Conservation (phyloP, 2,329 filamentous ascomycete species). For the Aspergillus arachidicola region DNA sequence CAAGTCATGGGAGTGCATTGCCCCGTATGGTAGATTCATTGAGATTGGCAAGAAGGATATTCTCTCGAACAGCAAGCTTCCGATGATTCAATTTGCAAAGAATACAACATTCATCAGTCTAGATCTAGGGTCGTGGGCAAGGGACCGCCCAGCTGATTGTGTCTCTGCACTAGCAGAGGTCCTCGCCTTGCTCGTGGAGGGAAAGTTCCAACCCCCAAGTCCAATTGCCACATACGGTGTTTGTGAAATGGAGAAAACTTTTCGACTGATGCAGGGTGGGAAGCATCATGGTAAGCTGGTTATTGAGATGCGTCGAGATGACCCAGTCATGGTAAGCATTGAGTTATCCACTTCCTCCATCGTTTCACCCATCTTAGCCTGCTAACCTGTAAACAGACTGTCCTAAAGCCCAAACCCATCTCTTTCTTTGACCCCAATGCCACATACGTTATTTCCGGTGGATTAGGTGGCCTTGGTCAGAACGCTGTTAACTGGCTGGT, state of each 20-base stretch:
- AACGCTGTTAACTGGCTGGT: slow-evolving; percentile 9
- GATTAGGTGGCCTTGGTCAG: slow-evolving; percentile 15
- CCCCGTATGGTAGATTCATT: slow-evolving; percentile 27
- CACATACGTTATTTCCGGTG: slow-evolving; percentile 16
- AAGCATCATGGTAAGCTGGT: slow-evolving; percentile 47
- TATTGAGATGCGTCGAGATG: slow-evolving; percentile 10
- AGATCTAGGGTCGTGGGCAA: not conserved
- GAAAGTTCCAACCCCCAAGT: slow-evolving; percentile 31
- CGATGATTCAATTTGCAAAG: slow-evolving; percentile 19
- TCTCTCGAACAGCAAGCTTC: slow-evolving; percentile 13
- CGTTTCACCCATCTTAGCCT: not conserved
- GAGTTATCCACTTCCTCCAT: not conserved
- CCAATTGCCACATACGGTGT: slow-evolving; percentile 33
- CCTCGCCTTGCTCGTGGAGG: slow-evolving; percentile 12
- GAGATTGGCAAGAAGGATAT: slow-evolving; percentile 17
- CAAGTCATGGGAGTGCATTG: slow-evolving; percentile 29
- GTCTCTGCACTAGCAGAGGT: slow-evolving; percentile 2
- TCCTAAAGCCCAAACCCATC: not conserved
- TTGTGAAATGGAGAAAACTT: slow-evolving; percentile 29
- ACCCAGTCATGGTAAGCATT: slow-evolving; percentile 11
- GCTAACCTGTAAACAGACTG: not conserved
- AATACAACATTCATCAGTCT: slow-evolving; percentile 4
- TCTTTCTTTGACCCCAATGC: not conserved
- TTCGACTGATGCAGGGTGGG: slow-evolving; percentile 36
- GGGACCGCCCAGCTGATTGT: not conserved